These are phyloP conservation scores for Uncinocarpus reesii DNA, from an alignment of 2,329 filamentous ascomycete genomes.

Conservation along the genomic window DNA sequence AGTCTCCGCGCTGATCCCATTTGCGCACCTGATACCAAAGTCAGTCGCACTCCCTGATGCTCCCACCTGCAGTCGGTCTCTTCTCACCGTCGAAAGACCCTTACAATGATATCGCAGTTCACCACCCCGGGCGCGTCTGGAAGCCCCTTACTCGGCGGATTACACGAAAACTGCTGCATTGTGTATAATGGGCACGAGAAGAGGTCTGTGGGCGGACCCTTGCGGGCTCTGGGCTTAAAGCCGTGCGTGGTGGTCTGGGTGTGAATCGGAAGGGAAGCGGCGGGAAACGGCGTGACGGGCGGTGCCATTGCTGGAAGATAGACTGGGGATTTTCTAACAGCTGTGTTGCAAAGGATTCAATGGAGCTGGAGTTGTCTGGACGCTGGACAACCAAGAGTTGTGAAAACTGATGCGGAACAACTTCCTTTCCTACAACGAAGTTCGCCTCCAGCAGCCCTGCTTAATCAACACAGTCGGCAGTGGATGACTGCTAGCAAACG, in stretches of 20 bases:
- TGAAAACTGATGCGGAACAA: no score
- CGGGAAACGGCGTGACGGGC: constrained; percentile 44
- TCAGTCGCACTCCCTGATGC: background rate
- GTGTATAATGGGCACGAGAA: constrained; percentile 48
- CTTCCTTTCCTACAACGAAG: no score
- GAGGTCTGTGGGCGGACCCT: constrained; percentile 43
- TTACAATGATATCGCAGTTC: constrained; percentile 47
- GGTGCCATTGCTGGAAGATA: constrained; percentile 50
- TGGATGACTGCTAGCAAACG: no score
- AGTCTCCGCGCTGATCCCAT: constrained; percentile 51
- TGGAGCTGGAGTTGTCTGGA: no score
- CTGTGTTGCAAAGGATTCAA: no score
- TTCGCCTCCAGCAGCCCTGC: no score
- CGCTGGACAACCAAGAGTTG: no score
- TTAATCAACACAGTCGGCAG: no score
- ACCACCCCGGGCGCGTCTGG: constrained; percentile 34
- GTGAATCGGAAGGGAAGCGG: constrained; percentile 42
- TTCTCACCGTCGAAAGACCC: constrained; percentile 50
- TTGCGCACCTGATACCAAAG: constrained; percentile 32
- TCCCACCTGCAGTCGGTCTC: background rate
- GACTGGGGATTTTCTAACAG: background rate
- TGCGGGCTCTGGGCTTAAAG: constrained; percentile 43
- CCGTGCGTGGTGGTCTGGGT: constrained; percentile 39
- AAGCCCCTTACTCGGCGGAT: constrained; percentile 39
- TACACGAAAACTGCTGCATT: constrained; percentile 53